Percentiles rank a stretch among this genome's conserved stretches.
phyloP scores from a whole-genome alignment of 768 basidiomycete species.

The Agrocybe chaxingu region DNA sequence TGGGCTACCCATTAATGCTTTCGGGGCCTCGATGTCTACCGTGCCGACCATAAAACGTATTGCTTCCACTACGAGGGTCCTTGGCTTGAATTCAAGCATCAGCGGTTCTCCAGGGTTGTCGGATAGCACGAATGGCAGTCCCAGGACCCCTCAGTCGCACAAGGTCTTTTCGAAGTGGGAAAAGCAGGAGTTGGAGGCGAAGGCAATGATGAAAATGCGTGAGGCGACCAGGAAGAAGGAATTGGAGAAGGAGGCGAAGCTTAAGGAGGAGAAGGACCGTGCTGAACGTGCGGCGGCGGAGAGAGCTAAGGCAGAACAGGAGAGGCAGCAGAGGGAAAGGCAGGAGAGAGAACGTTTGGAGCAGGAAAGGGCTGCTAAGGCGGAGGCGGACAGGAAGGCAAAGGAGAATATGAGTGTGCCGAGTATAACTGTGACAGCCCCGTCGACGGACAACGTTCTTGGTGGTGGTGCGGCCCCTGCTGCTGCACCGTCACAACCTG shows the following conservation, averaged over 20 bases:
- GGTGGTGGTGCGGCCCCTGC: slow-evolving; percentile 2
- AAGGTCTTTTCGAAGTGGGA: slow-evolving; percentile 76
- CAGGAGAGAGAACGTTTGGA: slow-evolving; percentile 27
- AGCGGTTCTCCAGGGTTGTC: slow-evolving; percentile 28
- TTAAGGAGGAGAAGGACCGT: slow-evolving; percentile 33
- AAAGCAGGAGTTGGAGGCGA: slow-evolving; percentile 81
- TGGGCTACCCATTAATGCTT: slow-evolving; percentile 49
- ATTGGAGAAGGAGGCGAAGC: slow-evolving; percentile 36
- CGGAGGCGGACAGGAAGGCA: slow-evolving; percentile 14
- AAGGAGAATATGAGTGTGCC: slow-evolving; percentile 19
- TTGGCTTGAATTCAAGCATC: slow-evolving; percentile 25
- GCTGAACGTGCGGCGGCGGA: slow-evolving; percentile 23
- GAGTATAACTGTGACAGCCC: slow-evolving; percentile 23
- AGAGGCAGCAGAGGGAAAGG: slow-evolving; percentile 21
- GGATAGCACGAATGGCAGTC: slow-evolving; percentile 55
- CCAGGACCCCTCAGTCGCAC: slow-evolving; percentile 17
- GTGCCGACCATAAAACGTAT: slow-evolving; percentile 30
- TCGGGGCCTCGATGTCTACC: slow-evolving; percentile 26
- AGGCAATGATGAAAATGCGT: slow-evolving; percentile 71
- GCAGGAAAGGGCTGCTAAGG: slow-evolving; percentile 16
- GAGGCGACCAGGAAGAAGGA: slow-evolving; percentile 43
- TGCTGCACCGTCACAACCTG: slow-evolving; percentile 4
- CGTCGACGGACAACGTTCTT: not conserved
- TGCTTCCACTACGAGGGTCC: slow-evolving; percentile 41
- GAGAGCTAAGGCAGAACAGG: slow-evolving; percentile 18